A percentile compares a stretch with the other conserved stretches of the same genome.
These are phyloP conservation scores for Sporothrix schenckii DNA, from an alignment of 2,329 filamentous ascomycete genomes.

Conservation along the genomic window DNA sequence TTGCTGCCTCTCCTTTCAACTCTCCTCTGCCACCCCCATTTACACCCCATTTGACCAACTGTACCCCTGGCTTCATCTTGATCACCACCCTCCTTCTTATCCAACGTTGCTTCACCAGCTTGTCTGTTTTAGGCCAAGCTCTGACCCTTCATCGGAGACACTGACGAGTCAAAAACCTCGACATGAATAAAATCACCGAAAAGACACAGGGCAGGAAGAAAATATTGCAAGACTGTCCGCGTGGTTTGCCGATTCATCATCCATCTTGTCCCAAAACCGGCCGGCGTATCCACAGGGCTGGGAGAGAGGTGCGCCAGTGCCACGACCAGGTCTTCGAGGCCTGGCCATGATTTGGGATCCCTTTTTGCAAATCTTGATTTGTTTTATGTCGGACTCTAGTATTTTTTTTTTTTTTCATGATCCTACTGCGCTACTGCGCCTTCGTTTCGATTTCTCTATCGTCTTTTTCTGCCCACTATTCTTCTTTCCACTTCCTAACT, in stretches of 20 bases:
- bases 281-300: slow-evolving; percentile 31
- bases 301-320: slow-evolving; percentile 21
- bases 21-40: slow-evolving; percentile 17
- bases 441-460: neutral
- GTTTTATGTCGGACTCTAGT: neutral
- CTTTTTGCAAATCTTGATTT: neutral
- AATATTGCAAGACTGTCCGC: slow-evolving; percentile 11
- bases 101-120: slow-evolving; percentile 22
- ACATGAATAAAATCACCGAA: neutral
- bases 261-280: slow-evolving; percentile 6
- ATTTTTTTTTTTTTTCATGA: neutral
- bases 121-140: slow-evolving; percentile 25
- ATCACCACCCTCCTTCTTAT: slow-evolving; percentile 21
- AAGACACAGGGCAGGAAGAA: neutral
- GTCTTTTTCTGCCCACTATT: neutral
- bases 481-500: neutral
- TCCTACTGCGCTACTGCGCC: too few relatives aligned
- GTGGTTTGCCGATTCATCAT: slow-evolving; percentile 22
- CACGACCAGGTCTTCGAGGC: neutral
- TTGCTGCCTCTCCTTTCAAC: neutral
- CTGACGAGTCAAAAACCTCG: neutral
- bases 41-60: slow-evolving; percentile 13
- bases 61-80: slow-evolving; percentile 27
- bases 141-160: slow-evolving; percentile 27
- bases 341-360: slow-evolving; percentile 5